Evolutionary conservation across 2,329 filamentous ascomycete genomes (phyloP), one percentile per base, ranked within the genome.

Genomic region (Alternaria viburni): DNA sequence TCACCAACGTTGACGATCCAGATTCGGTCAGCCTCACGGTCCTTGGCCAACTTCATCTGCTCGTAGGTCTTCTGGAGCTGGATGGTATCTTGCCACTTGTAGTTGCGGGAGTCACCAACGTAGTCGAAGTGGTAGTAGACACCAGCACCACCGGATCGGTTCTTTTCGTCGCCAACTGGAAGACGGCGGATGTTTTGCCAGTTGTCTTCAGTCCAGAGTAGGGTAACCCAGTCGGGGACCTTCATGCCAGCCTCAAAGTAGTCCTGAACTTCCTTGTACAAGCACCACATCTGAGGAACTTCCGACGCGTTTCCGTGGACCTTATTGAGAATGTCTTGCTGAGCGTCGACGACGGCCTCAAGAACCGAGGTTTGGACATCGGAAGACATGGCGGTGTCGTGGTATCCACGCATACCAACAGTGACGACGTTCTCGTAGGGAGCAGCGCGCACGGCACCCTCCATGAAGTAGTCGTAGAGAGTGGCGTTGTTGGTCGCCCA

Each of bases 241-340:
- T 81, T 79, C 73, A 92, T 83, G 2, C 90, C 90, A 15, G 86
- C 83, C 61, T 90, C 87, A 61, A 89, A 87, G 74, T 92, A 92
- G 7, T 86, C 86, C 78, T 90, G 89, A 2, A 93, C 89, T 74
- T 93, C 90, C 74, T 91, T 92, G 79, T 92, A 93, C 64, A 92
- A 79, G 69, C 89, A 91, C 89, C 90, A 92, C 79, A 89, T 85
- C 77, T 92, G 90, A 6, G 90, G 89, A 0, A 90, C 85, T 2
- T 83, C 80, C 5, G 83, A 85, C 67, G 83, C 79, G 59, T 81
- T 78, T 12, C 83, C 83, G 46, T 90, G 84, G 0, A 90, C 86
- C 3, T 86, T 82, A 19, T 81, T 81, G 46, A 90, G 81, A 61
- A 89, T 89, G 10, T 84, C 74, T 54, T 87, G 83, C 74, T 92